Evolutionary conservation across 139 green algal species (phyloP).

Genomic region (Dunaliella primolecta): DNA sequence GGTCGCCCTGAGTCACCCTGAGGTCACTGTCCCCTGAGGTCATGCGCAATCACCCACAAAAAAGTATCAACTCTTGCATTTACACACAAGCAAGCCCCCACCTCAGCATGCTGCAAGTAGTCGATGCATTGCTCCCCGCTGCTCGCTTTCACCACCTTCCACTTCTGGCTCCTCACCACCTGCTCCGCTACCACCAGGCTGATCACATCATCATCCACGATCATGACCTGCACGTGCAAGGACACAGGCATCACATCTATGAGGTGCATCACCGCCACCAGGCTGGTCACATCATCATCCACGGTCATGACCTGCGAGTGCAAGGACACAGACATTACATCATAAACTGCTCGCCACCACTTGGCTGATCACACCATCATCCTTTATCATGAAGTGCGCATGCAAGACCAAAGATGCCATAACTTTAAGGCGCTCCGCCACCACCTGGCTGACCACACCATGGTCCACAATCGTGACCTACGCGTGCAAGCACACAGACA

Average conservation of each 20-base stretch:
- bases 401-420: too few species aligned
- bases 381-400: too few species aligned
- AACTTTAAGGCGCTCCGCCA: too few species aligned
- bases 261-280: constrained; percentile 34
- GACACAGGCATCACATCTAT: too few species aligned
- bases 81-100: not conserved
- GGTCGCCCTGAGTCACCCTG: too few species aligned
- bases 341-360: too few species aligned
- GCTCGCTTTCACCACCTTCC: constrained; percentile 46
- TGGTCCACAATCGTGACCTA: too few species aligned
- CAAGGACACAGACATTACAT: too few species aligned
- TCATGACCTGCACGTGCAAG: constrained; percentile 28
- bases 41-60: not conserved
- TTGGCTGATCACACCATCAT: too few species aligned
- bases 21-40: too few species aligned
- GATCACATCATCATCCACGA: constrained; percentile 39
- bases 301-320: constrained; percentile 35
- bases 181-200: constrained; percentile 43
- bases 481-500: too few species aligned
- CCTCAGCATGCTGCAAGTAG: constrained; percentile 7
- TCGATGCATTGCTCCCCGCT: constrained; percentile 29
- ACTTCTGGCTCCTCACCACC: constrained; percentile 37
- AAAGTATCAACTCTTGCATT: not conserved
- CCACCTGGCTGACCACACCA: too few species aligned
- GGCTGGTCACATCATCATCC: constrained; percentile 43